Percentiles rank a stretch among this genome's conserved stretches.
phyloP scores from a whole-genome alignment of 768 basidiomycete species.

The Suillus spraguei region DNA sequence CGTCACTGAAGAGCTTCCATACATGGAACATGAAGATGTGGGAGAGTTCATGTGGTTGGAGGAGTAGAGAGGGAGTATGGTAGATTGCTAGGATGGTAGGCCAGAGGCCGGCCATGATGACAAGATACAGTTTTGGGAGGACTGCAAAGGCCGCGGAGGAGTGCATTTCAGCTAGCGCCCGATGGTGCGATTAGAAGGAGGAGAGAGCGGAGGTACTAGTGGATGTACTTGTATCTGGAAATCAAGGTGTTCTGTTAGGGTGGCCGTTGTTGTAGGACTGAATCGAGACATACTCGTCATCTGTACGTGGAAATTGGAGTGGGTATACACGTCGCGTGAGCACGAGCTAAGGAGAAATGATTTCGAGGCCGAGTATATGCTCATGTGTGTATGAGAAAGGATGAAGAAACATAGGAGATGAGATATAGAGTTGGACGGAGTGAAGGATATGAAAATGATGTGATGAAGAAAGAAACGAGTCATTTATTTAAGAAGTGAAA shows the following conservation, averaged over 20 bases:
- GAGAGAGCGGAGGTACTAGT: neutral
- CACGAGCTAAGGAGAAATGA: neutral
- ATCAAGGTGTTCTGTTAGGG: too few species aligned
- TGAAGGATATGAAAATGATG: too few species aligned
- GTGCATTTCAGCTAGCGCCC: neutral
- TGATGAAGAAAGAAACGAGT: too few species aligned
- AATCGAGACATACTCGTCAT: too few species aligned
- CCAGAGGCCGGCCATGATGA: constrained; percentile 38
- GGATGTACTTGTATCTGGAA: too few species aligned
- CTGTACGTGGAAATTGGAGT: too few species aligned
- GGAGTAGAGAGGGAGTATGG: constrained; percentile 44
- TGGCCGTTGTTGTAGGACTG: too few species aligned
- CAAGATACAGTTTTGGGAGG: constrained; percentile 39
- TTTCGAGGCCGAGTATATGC: neutral
- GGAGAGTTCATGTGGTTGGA: constrained; percentile 48
- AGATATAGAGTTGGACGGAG: too few species aligned
- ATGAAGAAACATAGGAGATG: too few species aligned
- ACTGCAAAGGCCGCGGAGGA: neutral
- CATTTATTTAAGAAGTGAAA: too few species aligned
- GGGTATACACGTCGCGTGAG: too few species aligned
- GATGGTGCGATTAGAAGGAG: neutral
- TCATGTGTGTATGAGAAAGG: neutral
- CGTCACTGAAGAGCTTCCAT: constrained; percentile 53
- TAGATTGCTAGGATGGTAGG: constrained; percentile 49
- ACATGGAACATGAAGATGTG: constrained; percentile 59